These are phyloP conservation scores for Leptomonas seymouri DNA, from an alignment of 208 protist species.

Conservation along the genomic window DNA sequence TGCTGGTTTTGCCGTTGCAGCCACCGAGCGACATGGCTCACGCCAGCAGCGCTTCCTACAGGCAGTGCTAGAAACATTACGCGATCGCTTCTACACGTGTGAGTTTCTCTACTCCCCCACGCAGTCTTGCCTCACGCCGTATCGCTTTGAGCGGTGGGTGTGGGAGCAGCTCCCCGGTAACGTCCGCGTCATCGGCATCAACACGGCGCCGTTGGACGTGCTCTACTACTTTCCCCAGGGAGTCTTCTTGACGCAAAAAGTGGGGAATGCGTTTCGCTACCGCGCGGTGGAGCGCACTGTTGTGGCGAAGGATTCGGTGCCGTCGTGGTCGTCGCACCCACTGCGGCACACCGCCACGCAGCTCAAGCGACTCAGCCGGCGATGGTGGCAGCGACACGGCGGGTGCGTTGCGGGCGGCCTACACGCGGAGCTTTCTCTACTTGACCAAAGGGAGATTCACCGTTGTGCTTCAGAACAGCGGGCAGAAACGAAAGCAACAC, in stretches of 20 bases:
- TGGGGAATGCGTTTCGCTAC: constrained; percentile 75
- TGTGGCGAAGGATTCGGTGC: constrained; percentile 33
- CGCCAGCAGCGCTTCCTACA: constrained; percentile 27
- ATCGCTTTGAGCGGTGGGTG: constrained; percentile 53
- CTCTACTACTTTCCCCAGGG: constrained; percentile 81
- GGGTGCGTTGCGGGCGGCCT: constrained; percentile 24
- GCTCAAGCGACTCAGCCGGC: constrained; percentile 3
- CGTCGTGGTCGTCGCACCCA: constrained; percentile 30
- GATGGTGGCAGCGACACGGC: neutral
- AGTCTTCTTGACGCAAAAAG: constrained; percentile 59
- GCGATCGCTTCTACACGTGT: constrained; percentile 36
- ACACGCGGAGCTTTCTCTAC: constrained; percentile 25
- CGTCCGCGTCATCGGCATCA: constrained; percentile 73
- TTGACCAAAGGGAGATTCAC: neutral
- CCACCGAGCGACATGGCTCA: neutral
- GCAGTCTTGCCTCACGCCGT: constrained; percentile 47
- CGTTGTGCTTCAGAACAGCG: neutral
- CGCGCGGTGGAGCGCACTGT: constrained; percentile 56
- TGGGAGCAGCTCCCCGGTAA: constrained; percentile 54
- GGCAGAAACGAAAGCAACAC: neutral
- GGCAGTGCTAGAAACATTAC: constrained; percentile 24
- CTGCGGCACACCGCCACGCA: constrained; percentile 21
- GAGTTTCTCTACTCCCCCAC: constrained; percentile 38
- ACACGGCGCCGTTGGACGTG: constrained; percentile 51
- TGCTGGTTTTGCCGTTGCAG: neutral